Conservation (phyloP, 352 stramenopile species). For the Phytopythium aichiense region DNA sequence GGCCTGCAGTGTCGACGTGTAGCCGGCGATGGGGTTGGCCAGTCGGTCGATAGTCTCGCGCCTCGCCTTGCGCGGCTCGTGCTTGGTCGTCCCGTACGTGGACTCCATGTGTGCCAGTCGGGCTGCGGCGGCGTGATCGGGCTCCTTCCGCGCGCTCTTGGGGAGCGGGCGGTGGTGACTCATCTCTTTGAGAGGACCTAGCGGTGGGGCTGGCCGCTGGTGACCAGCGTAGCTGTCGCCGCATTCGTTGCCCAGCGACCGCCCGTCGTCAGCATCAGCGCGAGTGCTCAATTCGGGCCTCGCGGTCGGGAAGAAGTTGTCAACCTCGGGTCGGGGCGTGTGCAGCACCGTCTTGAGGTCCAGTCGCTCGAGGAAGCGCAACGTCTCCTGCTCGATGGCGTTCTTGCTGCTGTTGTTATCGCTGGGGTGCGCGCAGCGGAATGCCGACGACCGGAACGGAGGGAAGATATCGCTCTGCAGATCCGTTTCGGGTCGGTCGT, state of each 20-base stretch:
- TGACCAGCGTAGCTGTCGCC: neutral
- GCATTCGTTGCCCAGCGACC: neutral
- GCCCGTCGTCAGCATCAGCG: neutral
- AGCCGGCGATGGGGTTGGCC: constrained; percentile 63
- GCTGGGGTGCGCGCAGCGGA: constrained; percentile 6
- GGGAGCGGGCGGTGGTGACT: neutral
- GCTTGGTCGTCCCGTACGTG: constrained; percentile 52
- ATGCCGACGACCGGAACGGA: neutral
- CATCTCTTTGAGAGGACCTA: constrained; percentile 4
- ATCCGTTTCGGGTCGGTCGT: constrained; percentile 8
- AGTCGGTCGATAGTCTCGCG: constrained; percentile 61
- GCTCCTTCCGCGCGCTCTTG: constrained; percentile 6
- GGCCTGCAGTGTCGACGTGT: constrained; percentile 61
- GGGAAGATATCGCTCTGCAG: constrained; percentile 5
- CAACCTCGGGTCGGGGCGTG: constrained; percentile 52
- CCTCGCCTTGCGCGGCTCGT: constrained; percentile 37
- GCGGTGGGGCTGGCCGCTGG: neutral
- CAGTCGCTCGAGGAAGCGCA: constrained; percentile 54
- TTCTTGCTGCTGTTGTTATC: constrained; percentile 14
- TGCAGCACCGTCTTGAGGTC: constrained; percentile 60
- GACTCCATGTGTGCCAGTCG: constrained; percentile 57
- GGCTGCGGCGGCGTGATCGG: constrained; percentile 3
- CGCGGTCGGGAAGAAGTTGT: constrained; percentile 28
- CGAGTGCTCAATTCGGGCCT: neutral
- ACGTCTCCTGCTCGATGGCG: constrained; percentile 37